Conservation (phyloP, 768 basidiomycete species). For the Leucocoprinus birnbaumii region DNA sequence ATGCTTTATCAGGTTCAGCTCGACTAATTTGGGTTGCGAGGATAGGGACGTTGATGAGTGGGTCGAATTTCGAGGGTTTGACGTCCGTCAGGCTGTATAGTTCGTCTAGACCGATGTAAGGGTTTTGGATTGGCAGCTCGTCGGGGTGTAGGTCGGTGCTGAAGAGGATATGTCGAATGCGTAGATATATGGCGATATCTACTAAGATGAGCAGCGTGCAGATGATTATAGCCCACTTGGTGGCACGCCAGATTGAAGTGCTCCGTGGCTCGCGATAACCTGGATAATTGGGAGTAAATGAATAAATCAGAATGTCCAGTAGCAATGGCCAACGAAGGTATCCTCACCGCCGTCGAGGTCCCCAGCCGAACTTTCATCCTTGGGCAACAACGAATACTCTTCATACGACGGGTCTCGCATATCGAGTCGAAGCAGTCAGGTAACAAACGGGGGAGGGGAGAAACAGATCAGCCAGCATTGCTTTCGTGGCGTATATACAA, state of each 20-base stretch:
- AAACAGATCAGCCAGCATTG: not conserved
- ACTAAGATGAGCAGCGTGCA: constrained; percentile 19
- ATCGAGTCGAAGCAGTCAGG: not conserved
- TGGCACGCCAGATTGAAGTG: not conserved
- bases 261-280: not conserved
- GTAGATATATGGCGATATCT: constrained; percentile 21
- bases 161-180: constrained; percentile 16
- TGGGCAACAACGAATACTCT: constrained; percentile 5
- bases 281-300: not conserved
- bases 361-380: not conserved
- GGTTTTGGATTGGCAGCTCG: constrained; percentile 21
- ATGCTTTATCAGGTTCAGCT: constrained; percentile 18
- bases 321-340: no score
- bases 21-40: constrained; percentile 22
- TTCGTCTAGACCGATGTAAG: constrained; percentile 24
- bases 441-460: not conserved
- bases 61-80: constrained; percentile 17
- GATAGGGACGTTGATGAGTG: constrained; percentile 22
- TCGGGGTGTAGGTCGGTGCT: constrained; percentile 10
- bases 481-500: not conserved
- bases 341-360: not conserved
- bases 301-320: no score
- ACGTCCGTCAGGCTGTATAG: constrained; percentile 16
- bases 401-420: constrained; percentile 5
- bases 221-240: constrained; percentile 9